These are phyloP conservation scores for Agrocybe chaxingu DNA, from an alignment of 768 basidiomycete species.

Conservation along the genomic window DNA sequence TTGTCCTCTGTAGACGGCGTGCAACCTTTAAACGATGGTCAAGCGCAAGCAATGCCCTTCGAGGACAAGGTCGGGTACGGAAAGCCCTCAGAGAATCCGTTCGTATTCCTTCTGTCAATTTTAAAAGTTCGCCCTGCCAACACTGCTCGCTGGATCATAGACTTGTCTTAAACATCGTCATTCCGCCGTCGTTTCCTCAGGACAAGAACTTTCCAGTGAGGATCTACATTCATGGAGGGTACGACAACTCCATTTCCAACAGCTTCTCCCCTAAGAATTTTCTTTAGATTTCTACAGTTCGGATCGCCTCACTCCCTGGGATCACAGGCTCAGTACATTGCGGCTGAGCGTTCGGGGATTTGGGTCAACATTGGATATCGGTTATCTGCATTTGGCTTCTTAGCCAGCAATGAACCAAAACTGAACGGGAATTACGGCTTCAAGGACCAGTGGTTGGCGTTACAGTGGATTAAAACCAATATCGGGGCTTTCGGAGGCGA, in stretches of 20 bases:
- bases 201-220: slow-evolving; percentile 56
- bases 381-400: slow-evolving; percentile 72
- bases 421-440: slow-evolving; percentile 78
- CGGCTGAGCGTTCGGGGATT: slow-evolving; percentile 62
- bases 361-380: slow-evolving; percentile 80
- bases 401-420: slow-evolving; percentile 60
- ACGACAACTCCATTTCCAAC: slow-evolving; percentile 5
- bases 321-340: slow-evolving; percentile 64
- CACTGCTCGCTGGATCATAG: slow-evolving; percentile 26
- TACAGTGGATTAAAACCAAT: slow-evolving; percentile 71
- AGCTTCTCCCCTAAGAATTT: neutral
- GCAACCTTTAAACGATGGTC: slow-evolving; percentile 66
- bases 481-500: slow-evolving; percentile 67
- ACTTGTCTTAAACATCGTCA: slow-evolving; percentile 62
- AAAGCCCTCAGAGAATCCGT: slow-evolving; percentile 71
- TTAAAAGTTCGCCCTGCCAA: neutral
- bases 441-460: slow-evolving; percentile 78
- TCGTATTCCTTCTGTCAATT: slow-evolving; percentile 11
- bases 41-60: slow-evolving; percentile 48
- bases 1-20: slow-evolving; percentile 40
- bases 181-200: slow-evolving; percentile 49
- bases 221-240: slow-evolving; percentile 80
- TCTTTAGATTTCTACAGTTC: slow-evolving; percentile 67
- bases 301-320: slow-evolving; percentile 66
- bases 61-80: slow-evolving; percentile 66